These are phyloP conservation scores for Termitomyces sp. DNA, from an alignment of 768 basidiomycete genomes.

Conservation along the genomic window DNA sequence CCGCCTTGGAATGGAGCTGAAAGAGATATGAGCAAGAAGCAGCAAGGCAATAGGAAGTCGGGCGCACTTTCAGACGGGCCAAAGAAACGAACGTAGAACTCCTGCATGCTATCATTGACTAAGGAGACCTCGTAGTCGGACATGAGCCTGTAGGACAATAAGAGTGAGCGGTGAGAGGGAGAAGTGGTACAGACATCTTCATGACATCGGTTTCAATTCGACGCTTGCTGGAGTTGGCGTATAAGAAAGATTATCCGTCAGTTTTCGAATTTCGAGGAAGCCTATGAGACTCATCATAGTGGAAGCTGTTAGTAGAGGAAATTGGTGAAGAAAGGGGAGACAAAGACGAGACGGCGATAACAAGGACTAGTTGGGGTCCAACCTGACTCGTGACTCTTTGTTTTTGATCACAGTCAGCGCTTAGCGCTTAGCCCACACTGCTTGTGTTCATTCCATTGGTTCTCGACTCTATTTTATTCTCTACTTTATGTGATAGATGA, in stretches of 20 bases:
- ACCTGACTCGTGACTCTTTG: constrained; percentile 6
- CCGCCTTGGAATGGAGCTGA: constrained; percentile 95
- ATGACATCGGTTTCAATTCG: constrained; percentile 99
- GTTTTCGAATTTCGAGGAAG: neutral
- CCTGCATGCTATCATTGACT: constrained; percentile 98
- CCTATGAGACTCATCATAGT: constrained; percentile 55
- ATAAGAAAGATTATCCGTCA: constrained; percentile 18
- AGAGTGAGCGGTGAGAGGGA: constrained; percentile 8
- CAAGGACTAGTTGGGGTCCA: neutral
- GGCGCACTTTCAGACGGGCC: constrained; percentile 90
- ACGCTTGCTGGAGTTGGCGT: constrained; percentile 83
- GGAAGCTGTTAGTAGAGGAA: constrained; percentile 1
- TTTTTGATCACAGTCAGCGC: neutral
- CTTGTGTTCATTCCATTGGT: neutral
- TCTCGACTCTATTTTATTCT: neutral
- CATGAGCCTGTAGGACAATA: constrained; percentile 65
- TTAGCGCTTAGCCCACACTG: neutral
- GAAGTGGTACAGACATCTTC: constrained; percentile 71
- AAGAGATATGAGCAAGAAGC: constrained; percentile 2
- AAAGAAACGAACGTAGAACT: constrained; percentile 95
- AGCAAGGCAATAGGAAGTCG: neutral
- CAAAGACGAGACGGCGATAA: constrained; percentile 1
- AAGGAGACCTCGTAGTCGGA: constrained; percentile 97
- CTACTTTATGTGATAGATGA: neutral
- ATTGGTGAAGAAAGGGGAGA: constrained; percentile 4